These are phyloP conservation scores for Rutstroemia sp. DNA, from an alignment of 2,329 filamentous ascomycete genomes.

Conservation along the genomic window DNA sequence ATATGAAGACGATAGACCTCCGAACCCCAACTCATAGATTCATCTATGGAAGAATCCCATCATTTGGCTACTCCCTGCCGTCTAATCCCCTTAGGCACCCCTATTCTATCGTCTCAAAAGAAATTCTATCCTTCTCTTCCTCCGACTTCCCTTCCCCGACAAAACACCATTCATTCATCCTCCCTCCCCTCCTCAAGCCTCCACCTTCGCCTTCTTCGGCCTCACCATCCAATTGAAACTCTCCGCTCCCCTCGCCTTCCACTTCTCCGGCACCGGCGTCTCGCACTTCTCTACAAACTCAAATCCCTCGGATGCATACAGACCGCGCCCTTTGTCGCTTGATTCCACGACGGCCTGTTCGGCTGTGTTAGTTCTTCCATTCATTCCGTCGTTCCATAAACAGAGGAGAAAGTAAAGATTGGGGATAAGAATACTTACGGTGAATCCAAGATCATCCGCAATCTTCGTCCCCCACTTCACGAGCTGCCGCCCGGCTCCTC, in stretches of 20 bases:
- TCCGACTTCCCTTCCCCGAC: background rate
- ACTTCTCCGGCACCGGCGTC: background rate
- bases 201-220: background rate
- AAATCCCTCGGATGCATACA: background rate
- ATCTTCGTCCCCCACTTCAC: background rate
- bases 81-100: too few species aligned
- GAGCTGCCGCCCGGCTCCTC: background rate
- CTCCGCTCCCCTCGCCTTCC: background rate
- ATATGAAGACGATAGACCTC: too few species aligned
- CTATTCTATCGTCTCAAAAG: too few species aligned
- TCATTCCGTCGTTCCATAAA: background rate
- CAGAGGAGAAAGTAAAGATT: background rate
- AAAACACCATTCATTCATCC: background rate
- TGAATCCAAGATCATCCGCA: background rate
- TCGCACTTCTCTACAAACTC: background rate
- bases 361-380: background rate
- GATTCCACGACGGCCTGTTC: background rate
- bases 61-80: too few species aligned
- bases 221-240: background rate
- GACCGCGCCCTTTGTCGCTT: background rate
- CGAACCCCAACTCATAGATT: too few species aligned
- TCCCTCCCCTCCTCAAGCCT: background rate
- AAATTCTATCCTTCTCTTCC: too few species aligned
- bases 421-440: background rate
- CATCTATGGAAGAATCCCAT: too few species aligned